phyloP scores from a whole-genome alignment of 352 stramenopile species.

The Phytophthora constricta region DNA sequence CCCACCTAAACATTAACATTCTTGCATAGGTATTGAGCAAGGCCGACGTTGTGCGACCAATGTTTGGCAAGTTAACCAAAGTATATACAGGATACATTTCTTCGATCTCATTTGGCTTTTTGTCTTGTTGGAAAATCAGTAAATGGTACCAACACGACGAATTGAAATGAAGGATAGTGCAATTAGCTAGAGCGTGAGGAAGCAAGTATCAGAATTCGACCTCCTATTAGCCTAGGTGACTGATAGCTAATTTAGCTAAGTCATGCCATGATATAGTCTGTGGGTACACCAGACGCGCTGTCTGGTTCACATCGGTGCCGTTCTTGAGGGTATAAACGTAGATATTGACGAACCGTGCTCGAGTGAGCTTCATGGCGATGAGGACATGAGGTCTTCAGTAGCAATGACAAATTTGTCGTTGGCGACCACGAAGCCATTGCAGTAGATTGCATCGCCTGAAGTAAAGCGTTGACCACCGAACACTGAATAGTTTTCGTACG shows the following conservation, averaged over 20 bases:
- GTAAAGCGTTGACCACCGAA: conserved; percentile 28
- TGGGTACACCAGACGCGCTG: conserved; percentile 52
- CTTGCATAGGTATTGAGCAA: conserved; percentile 23
- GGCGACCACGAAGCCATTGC: conserved; percentile 62
- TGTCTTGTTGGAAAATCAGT: no score
- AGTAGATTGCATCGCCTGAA: conserved; percentile 59
- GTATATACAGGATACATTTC: no score
- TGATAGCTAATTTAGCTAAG: conserved; percentile 41
- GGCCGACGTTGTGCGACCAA: no score
- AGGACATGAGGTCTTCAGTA: conserved; percentile 49
- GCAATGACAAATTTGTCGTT: conserved; percentile 61
- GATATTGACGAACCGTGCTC: conserved; percentile 45
- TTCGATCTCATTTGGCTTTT: no score
- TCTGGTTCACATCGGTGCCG: conserved; percentile 40
- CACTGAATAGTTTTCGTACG: conserved; percentile 56
- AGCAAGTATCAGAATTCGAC: conserved; percentile 28
- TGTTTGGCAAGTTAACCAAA: no score
- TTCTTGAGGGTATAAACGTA: conserved; percentile 55
- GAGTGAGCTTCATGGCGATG: conserved; percentile 52
- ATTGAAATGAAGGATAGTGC: no score
- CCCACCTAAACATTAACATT: conserved; percentile 47
- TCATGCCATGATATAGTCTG: conserved; percentile 47
- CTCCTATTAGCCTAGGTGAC: conserved; percentile 10
- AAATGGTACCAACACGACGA: no score
- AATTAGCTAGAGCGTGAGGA: background rate